These are phyloP conservation scores for Triticum monococcum DNA, from an alignment of 176 grass and related monocot species.

Conservation along the genomic window DNA sequence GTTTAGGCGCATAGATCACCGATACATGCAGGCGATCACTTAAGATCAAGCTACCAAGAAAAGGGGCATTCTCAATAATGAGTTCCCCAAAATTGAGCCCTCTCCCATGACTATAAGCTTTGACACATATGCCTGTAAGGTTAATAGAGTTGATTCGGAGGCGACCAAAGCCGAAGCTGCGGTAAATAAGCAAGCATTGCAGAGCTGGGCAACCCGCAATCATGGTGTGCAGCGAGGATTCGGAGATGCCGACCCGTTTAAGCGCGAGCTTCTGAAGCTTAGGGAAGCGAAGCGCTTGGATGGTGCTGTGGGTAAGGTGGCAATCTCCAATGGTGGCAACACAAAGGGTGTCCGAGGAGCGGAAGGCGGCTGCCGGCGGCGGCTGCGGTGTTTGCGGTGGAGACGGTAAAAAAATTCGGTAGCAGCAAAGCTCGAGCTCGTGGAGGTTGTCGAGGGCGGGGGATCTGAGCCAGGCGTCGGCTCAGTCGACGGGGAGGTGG, in stretches of 20 bases:
- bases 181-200: not conserved
- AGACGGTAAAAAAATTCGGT: not conserved
- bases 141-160: not conserved
- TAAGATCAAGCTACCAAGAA: not conserved
- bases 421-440: not conserved
- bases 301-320: not conserved
- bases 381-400: rapidly evolving
- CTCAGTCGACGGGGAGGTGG: not conserved
- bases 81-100: no score
- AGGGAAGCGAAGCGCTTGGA: not conserved
- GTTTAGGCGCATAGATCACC: no score
- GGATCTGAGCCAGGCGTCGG: not conserved
- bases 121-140: no score
- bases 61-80: no score
- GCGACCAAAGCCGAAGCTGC: not conserved
- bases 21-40: not conserved
- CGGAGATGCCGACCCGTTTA: not conserved
- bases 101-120: no score
- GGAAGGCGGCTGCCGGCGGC: not conserved
- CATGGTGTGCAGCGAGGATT: not conserved
- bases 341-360: not conserved
- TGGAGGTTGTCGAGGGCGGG: not conserved
- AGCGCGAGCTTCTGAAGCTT: not conserved
- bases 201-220: not conserved
- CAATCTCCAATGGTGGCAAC: not conserved